These are phyloP conservation scores for Jasminum sambac DNA, from an alignment of 257 asterid genomes.

Conservation along the genomic window DNA sequence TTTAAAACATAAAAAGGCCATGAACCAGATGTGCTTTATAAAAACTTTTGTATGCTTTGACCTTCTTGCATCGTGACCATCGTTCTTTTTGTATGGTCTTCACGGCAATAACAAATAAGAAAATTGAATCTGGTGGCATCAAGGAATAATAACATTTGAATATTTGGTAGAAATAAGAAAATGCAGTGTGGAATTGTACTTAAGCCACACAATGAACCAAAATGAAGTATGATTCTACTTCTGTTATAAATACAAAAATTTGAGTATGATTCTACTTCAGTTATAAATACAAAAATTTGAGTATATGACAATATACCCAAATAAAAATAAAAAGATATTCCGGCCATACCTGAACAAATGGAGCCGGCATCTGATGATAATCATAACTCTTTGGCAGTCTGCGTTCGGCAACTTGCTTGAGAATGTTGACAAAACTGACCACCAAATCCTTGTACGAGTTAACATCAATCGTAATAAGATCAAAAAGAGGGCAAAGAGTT, in stretches of 20 bases:
- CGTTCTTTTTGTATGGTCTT: not conserved
- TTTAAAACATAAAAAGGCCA: not conserved
- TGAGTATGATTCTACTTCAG: not conserved
- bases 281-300: not conserved
- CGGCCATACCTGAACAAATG: constrained; percentile 77
- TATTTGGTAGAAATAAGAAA: not conserved
- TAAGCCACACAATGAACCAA: not conserved
- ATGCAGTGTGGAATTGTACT: not conserved
- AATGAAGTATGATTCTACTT: not conserved
- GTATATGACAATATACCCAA: not conserved
- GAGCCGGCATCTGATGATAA: constrained; percentile 99
- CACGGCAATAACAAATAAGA: not conserved
- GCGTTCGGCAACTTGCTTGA: constrained; percentile 94
- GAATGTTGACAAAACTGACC: constrained; percentile 88
- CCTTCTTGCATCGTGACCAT: not conserved
- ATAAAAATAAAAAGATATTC: not conserved
- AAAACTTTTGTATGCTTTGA: not conserved
- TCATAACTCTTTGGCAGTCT: constrained; percentile 92
- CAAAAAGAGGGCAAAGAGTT: constrained; percentile 89
- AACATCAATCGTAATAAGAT: constrained; percentile 71
- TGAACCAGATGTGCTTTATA: not conserved
- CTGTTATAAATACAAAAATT: not conserved
- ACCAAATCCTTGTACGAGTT: constrained; percentile 81
- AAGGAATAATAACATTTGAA: not conserved
- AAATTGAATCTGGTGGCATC: not conserved